Percentiles rank a stretch among this genome's conserved stretches.
Evolutionary conservation across 2,329 filamentous ascomycete genomes (phyloP).

Genomic region (Cytospora leucostoma): DNA sequence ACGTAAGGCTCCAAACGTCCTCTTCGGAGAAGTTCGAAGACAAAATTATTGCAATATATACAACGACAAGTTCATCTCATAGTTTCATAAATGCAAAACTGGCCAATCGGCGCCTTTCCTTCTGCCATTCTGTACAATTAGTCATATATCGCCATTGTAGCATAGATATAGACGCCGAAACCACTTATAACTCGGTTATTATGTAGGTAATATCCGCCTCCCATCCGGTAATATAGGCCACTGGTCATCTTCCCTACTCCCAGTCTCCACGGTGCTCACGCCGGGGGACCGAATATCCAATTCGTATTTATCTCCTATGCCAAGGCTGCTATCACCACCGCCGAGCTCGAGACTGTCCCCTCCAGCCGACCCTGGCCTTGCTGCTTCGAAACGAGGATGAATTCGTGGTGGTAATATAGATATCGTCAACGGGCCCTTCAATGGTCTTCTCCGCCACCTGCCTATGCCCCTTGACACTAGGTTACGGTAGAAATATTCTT

Average conservation of each 20-base stretch:
- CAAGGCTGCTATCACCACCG: conserved; percentile 8
- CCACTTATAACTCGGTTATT: background rate
- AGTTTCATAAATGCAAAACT: background rate
- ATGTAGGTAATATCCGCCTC: background rate
- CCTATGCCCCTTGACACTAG: conserved; percentile 30
- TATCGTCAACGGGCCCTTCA: background rate
- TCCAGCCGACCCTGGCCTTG: background rate
- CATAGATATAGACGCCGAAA: background rate
- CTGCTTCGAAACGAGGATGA: conserved; percentile 3
- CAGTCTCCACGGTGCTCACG: background rate
- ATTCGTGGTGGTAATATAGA: background rate
- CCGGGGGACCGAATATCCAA: conserved; percentile 4
- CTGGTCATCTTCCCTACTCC: conserved; percentile 9
- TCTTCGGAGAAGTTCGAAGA: too few relatives aligned
- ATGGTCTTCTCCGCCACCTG: conserved; percentile 10
- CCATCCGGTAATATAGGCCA: conserved; percentile 7
- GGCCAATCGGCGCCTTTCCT: background rate
- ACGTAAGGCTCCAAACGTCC: too few relatives aligned
- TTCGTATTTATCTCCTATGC: background rate
- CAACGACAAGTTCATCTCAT: background rate
- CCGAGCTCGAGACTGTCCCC: conserved; percentile 19
- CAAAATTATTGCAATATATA: too few relatives aligned
- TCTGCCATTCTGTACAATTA: conserved; percentile 10
- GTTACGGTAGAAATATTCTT: conserved; percentile 34
- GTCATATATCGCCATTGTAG: conserved; percentile 6